Base-by-base conservation (phyloP, 2,329 filamentous ascomycete species). In the Xylariaceae sp. region DNA sequence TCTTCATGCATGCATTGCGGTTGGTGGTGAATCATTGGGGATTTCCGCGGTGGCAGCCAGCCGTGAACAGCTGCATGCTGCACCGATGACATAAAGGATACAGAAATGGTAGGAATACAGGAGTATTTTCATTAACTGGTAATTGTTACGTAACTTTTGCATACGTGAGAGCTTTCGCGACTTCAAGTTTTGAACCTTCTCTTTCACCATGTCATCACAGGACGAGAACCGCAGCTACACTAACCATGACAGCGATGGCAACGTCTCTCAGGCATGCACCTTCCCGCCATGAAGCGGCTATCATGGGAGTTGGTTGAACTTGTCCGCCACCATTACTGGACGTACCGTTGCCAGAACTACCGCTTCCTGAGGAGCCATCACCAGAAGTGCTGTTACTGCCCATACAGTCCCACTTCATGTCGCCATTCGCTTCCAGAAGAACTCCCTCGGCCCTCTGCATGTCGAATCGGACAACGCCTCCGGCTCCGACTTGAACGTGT, bases 401-500 rank as follows among this genome's bases (percentile, higher is more conserved):
- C 47, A 15, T 18, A 37, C 53, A 48, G 52, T 23, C 35, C 17
- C 11, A 17, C 8, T 47, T 44, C 45, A 18, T 50, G 8, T 53
- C 53, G 2, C 47, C 50, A 6, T 3, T 55, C 18, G 70, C 53
- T 65, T 72, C 71, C 35, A 74, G 60, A 53, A 74, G 56, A 44
- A 73, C 69, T 6, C 59, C 72, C 65, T 73, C 70, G 1, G 72
- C 72, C 53, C 67, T 65, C 41, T n/a, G 61, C 1, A 73, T 37
- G 9, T 50, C 53, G 39, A 74, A 60, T 11, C 45, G 61, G 10
- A 74, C 53, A 2, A 61, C 39, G 4, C 72, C 72, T 6, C 60
- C 53, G n/a, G 61, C 56, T 1, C 67, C 71, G 2, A 73, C 72
- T 3, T 35, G 13, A 11, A 72, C 48, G 9, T 52, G 53, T 63